Base-by-base conservation (phyloP, 2,329 filamentous ascomycete genomes). In the Ophiostoma novo-ulmi region DNA sequence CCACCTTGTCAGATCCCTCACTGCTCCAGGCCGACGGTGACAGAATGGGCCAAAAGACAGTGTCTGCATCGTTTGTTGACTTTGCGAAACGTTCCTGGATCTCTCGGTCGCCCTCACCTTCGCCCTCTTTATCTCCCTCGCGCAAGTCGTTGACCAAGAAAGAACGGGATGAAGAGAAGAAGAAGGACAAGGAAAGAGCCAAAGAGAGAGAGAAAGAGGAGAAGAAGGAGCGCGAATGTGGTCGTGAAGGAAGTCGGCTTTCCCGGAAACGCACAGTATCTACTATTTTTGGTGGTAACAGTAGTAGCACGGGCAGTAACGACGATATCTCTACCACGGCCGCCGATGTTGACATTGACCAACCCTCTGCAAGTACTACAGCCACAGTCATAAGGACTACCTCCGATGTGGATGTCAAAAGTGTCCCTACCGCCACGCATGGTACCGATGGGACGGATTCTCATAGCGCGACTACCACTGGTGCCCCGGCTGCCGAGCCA, bases 71-170 rank as follows among this genome's bases (percentile, higher is more conserved):
- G 58, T 82, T 87, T 74, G 80, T 82, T 67, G 82, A 80, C 72
- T 83, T 86, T 75, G 81, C 85, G 10, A 82, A 80, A 73, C 81
- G 82, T 69, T 83, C 84, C 58, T 87, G 85, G 85, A 82, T 83
- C 26, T 77, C 81, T 4, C 77, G 80, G 52, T 85, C 85, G 44
- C 80, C 82, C 20, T 84, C 84, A 1, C 81, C 84, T 0, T 84
- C 84, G 2, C 82, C 85, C 8, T 38, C 58, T n/a, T 22, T 67
- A 4, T 67, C 65, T 14, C 65, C 65, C n/a, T 39, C 61, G 22
- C 67, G 70, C 11, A 70, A 67, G 26, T n/a, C 55, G 5, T 8
- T 64, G 1, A 7, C 2, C 6, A 71, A 72, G 36, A 71, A 66
- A 22, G 63, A 71, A 61, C 55, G 68, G n/a, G 75, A 67, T 22